Evolutionary conservation across 305 asterid genomes (phyloP).

Genomic region (Fraxinus latifolia): DNA sequence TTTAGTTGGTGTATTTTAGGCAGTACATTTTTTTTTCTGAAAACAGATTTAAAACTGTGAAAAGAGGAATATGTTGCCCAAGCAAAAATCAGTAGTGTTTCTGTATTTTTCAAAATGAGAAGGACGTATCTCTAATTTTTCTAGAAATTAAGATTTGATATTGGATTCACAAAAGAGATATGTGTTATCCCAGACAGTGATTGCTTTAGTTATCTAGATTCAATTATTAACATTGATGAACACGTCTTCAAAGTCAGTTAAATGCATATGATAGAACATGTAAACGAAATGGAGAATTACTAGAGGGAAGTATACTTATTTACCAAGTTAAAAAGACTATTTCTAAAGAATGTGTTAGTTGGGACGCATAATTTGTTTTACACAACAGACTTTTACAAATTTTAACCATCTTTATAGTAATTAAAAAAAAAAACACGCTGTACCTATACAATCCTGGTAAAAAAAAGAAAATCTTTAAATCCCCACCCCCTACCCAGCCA

Average conservation of each 20-base stretch:
- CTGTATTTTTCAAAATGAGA: background rate
- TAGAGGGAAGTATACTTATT: background rate
- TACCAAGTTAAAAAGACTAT: background rate
- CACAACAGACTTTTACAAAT: background rate
- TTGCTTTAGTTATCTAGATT: background rate
- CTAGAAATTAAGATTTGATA: background rate
- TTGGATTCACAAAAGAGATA: background rate
- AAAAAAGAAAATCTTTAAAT: background rate
- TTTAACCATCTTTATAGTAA: background rate
- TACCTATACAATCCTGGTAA: background rate
- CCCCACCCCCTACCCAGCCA: background rate
- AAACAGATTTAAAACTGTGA: background rate
- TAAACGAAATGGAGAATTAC: background rate
- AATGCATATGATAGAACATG: background rate
- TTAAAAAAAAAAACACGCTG: background rate
- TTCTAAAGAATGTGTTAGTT: background rate
- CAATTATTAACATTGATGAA: background rate
- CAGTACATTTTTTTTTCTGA: background rate
- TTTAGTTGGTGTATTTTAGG: background rate
- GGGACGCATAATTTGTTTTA: background rate
- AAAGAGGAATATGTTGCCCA: background rate
- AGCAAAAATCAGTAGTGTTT: background rate
- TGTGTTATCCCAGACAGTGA: background rate
- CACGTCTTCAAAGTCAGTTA: background rate
- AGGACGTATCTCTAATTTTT: background rate